Percentiles rank a stretch among this genome's conserved stretches.
Conservation (phyloP, 164 flowering plant genomes). For the Hamamelis virginiana region DNA sequence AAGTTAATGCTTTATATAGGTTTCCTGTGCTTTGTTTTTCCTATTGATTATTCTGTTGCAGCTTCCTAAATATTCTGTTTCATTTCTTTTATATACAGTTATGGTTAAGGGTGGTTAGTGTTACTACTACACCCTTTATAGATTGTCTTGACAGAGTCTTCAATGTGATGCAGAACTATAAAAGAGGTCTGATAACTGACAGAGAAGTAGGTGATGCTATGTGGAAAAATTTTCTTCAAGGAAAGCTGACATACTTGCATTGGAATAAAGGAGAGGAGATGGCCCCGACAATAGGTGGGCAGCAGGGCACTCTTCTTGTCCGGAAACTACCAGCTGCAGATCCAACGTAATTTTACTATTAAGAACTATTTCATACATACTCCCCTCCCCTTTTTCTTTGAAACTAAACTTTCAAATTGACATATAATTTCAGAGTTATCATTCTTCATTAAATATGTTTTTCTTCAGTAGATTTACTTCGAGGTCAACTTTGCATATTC, state of each 20-base stretch:
- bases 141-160: neutral
- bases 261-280: slow-evolving; percentile 81
- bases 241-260: slow-evolving; percentile 81
- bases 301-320: slow-evolving; percentile 84
- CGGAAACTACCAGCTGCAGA: slow-evolving; percentile 70
- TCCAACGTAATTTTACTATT: slow-evolving; percentile 51
- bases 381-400: neutral
- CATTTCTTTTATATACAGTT: too few relatives aligned
- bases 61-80: too few relatives aligned
- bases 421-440: neutral
- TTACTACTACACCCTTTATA: neutral
- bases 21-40: neutral
- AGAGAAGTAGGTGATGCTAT: slow-evolving; percentile 42
- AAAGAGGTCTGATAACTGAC: slow-evolving; percentile 49
- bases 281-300: slow-evolving; percentile 62
- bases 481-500: too few relatives aligned
- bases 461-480: too few relatives aligned
- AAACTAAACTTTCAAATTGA: neutral
- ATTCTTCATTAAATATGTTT: too few relatives aligned
- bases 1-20: neutral
- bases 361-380: neutral
- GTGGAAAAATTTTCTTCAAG: slow-evolving; percentile 60
- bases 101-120: neutral
- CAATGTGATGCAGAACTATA: slow-evolving; percentile 48
- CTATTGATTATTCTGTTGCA: neutral